Evolutionary conservation across 768 basidiomycete genomes (phyloP), one percentile per base, ranked within the genome.

Genomic region (Gymnopilus junonius): DNA sequence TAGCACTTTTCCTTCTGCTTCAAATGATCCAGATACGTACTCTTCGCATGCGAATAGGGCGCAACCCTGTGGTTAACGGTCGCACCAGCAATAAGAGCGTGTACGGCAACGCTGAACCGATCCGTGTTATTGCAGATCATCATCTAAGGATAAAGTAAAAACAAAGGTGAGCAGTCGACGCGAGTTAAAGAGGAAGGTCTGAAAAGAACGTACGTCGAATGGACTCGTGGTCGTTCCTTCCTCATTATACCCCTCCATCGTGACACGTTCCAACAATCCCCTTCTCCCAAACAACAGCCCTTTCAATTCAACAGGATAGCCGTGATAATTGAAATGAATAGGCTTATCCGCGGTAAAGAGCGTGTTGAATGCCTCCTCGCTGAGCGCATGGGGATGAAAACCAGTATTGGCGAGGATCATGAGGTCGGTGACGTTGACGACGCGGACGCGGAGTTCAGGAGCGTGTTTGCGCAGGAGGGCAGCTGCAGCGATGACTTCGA

Each of bases 351-450:
- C 71, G 7, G 92, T 93, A 77, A 96, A 94, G 35, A 95, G 81
- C 32, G 83, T 77, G 45, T 85, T 77, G 71, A 92, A 95, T 54
- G 83, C 85, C 1, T 80, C 82, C 25, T 83, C 76, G 66, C 74
- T 80, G 61, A 95, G 79, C 1, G 91, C 81, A 68, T 94, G 93
- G 7, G 94, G 93, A 70, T 95, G 93, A 8, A 82, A 76, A 55
- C 90, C 91, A n/a, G 71, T 73, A 4, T 83, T 80, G 31, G 85
- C 84, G 45, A 97, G 83, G 62, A 95, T 89, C 87, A 97, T 90
- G 45, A 96, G 80, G 69, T 97, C 94, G 1, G 93, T 92, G 62
- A 97, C 89, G 67, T 97, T 96, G 61, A 96, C 87, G 61, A 96
- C 91, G 25, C 93, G 87, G 8, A 94, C 88, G 39, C 95, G 89